Conservation (phyloP, 192 early-diverging fungal species). For the Linnemannia zychae region DNA sequence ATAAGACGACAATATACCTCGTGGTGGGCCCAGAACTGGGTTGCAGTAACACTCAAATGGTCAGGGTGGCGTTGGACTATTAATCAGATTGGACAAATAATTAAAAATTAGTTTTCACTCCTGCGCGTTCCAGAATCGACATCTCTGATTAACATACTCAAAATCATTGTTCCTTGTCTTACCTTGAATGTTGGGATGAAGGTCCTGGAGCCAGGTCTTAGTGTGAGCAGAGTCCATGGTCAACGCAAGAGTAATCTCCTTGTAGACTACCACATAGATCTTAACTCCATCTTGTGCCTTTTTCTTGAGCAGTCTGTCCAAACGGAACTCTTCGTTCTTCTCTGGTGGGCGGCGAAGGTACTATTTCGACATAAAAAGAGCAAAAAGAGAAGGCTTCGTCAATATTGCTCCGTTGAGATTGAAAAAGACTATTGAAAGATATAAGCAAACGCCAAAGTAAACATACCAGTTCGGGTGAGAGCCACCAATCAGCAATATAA, state of each 20-base stretch:
- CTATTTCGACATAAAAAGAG: constrained; percentile 11
- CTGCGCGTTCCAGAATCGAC: background rate
- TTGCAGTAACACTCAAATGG: constrained; percentile 73
- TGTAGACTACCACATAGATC: constrained; percentile 89
- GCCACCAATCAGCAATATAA: constrained; percentile 90
- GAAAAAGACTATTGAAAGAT: background rate
- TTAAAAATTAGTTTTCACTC: background rate
- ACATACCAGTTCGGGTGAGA: constrained; percentile 79
- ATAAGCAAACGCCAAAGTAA: background rate
- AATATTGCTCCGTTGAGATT: no score
- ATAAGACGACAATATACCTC: constrained; percentile 55
- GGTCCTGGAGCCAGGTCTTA: constrained; percentile 74
- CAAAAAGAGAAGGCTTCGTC: no score
- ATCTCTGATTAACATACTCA: background rate
- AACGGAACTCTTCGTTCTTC: constrained; percentile 78
- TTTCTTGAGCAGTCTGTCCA: constrained; percentile 80
- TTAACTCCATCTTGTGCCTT: constrained; percentile 88
- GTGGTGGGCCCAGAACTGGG: constrained; percentile 88
- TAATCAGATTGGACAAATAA: background rate
- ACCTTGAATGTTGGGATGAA: constrained; percentile 82
- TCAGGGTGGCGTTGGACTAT: constrained; percentile 88
- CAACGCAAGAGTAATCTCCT: constrained; percentile 82
- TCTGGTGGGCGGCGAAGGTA: constrained; percentile 80
- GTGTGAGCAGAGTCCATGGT: constrained; percentile 81
- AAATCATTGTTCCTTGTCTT: background rate